Evolutionary conservation across 2,329 filamentous ascomycete species (phyloP).

Genomic region (Cladosporium sp.): DNA sequence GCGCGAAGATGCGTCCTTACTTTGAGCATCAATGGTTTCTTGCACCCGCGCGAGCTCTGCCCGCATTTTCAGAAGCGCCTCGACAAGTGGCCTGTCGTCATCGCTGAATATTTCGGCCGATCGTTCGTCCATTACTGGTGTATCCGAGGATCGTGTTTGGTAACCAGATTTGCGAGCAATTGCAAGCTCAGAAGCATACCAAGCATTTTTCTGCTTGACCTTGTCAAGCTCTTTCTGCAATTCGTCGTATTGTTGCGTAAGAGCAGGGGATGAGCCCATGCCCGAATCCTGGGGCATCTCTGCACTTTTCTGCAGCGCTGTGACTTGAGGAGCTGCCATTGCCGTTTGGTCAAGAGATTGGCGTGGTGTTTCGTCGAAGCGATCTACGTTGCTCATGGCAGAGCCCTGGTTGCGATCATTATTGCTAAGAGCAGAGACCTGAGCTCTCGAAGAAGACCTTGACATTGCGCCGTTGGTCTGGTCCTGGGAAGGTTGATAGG

Average conservation of each 20-base stretch:
- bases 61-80: conserved; percentile 88
- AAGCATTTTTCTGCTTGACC: conserved; percentile 81
- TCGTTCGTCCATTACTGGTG: conserved; percentile 71
- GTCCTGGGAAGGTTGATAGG: conserved; percentile 31
- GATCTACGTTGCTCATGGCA: conserved; percentile 13
- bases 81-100: conserved; percentile 85
- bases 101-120: conserved; percentile 78
- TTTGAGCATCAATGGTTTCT: conserved; percentile 81
- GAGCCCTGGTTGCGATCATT: conserved; percentile 3
- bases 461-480: conserved; percentile 11
- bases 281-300: conserved; percentile 57
- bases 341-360: conserved; percentile 20
- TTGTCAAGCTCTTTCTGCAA: conserved; percentile 83
- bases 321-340: conserved; percentile 25
- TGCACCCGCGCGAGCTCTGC: conserved; percentile 87
- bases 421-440: conserved; percentile 2
- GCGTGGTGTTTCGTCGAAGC: conserved; percentile 20
- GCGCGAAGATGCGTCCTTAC: conserved; percentile 75
- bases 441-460: conserved; percentile 18
- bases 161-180: conserved; percentile 90
- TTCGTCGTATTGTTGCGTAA: conserved; percentile 64
- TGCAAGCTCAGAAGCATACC: conserved; percentile 94
- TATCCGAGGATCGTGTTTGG: conserved; percentile 59
- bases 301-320: conserved; percentile 29
- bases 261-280: conserved; percentile 57